Conservation (phyloP, 2,329 filamentous ascomycete species). For the Ceratocystis colombiana region DNA sequence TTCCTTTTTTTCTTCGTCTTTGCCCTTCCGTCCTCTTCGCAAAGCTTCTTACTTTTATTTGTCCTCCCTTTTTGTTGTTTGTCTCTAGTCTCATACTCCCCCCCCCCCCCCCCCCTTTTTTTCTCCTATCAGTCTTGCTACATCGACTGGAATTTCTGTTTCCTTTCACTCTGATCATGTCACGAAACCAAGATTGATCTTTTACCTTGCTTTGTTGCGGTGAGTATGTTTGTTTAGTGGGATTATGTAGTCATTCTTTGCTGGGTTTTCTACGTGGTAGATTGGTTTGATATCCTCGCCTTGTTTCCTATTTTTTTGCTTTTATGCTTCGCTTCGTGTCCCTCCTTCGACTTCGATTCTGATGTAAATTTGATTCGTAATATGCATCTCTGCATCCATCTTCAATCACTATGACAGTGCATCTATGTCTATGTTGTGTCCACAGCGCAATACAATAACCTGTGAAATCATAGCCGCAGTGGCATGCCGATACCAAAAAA, state of each 20-base stretch:
- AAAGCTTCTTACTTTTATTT: background rate
- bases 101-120: background rate
- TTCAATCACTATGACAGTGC: background rate
- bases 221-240: conserved; percentile 12
- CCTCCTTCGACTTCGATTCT: background rate
- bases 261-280: conserved; percentile 9
- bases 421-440: background rate
- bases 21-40: background rate
- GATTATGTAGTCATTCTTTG: background rate
- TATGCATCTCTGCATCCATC: background rate
- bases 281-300: conserved; percentile 2
- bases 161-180: background rate
- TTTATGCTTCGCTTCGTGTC: background rate
- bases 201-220: conserved; percentile 2
- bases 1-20: conserved; percentile 1
- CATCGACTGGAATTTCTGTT: conserved; percentile 7
- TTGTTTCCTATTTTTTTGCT: background rate
- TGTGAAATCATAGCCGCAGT: background rate
- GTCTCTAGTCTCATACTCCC: background rate
- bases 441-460: background rate
- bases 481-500: background rate
- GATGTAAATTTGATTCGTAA: background rate
- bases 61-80: background rate
- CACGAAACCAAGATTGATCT: background rate
- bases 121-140: background rate